phyloP scores from a whole-genome alignment of 2,329 filamentous ascomycete species.

The Botrytis hyacinthi region DNA sequence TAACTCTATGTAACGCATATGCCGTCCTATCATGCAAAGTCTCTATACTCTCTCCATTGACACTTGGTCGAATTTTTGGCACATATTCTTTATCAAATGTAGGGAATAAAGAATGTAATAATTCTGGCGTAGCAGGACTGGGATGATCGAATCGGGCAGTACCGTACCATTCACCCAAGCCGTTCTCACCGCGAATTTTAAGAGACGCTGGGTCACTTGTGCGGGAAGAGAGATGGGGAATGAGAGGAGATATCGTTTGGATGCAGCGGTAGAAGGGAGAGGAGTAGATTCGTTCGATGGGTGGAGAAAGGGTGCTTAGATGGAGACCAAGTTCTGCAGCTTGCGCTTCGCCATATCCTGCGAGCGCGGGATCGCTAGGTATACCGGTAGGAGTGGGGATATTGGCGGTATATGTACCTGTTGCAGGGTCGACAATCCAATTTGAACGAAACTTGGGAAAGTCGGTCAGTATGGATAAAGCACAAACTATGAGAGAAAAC shows the following conservation, averaged over 20 bases:
- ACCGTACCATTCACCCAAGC: conserved; percentile 86
- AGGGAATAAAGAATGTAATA: conserved; percentile 68
- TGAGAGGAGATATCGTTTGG: conserved; percentile 74
- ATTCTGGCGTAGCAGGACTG: conserved; percentile 61
- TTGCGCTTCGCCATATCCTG: conserved; percentile 82
- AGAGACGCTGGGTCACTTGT: conserved; percentile 31
- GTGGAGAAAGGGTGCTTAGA: conserved; percentile 60
- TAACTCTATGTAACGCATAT: conserved; percentile 65
- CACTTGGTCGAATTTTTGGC: conserved; percentile 65
- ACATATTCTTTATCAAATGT: conserved; percentile 55
- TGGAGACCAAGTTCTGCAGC: conserved; percentile 71
- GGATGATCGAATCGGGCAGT: conserved; percentile 83
- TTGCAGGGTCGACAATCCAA: conserved; percentile 80
- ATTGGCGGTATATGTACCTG: conserved; percentile 71
- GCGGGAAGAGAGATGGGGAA: conserved; percentile 45
- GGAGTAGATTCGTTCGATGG: conserved; percentile 75
- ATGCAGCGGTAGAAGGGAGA: conserved; percentile 86
- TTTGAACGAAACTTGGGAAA: conserved; percentile 75
- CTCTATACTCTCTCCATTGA: conserved; percentile 74
- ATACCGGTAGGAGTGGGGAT: conserved; percentile 84
- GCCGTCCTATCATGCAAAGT: conserved; percentile 80
- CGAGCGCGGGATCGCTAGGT: conserved; percentile 81
- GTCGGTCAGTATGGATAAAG: conserved; percentile 24
- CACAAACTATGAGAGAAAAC: conserved; percentile 38
- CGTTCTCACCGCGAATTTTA: conserved; percentile 55